Evolutionary conservation across 2,329 filamentous ascomycete genomes (phyloP).

Genomic region (Diaporthe sp.): DNA sequence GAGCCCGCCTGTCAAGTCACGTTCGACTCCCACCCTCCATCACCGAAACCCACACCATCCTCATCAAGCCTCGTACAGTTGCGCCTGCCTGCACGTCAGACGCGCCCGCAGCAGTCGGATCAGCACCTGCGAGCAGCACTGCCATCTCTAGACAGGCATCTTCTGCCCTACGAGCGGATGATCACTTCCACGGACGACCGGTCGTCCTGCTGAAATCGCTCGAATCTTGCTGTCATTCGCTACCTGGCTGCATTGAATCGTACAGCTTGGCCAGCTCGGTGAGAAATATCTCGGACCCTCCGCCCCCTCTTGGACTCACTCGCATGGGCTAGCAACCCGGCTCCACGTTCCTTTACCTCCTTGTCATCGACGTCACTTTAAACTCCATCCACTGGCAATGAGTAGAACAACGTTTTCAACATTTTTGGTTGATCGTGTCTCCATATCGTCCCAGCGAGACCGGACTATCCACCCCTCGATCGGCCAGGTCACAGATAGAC

Average conservation of each 20-base stretch:
- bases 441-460: not conserved
- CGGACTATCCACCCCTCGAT: conserved; percentile 5
- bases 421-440: not conserved
- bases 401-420: not conserved
- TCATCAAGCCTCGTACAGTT: conserved; percentile 40
- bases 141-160: conserved; percentile 25
- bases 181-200: conserved; percentile 24
- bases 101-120: conserved; percentile 15
- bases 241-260: conserved; percentile 6
- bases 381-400: conserved; percentile 2
- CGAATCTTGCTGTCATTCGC: conserved; percentile 9
- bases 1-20: conserved; percentile 33
- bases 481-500: conserved; percentile 8
- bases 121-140: conserved; percentile 3
- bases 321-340: not conserved
- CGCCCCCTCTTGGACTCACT: conserved; percentile 8
- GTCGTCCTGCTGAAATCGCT: conserved; percentile 10
- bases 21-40: conserved; percentile 36
- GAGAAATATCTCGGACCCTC: conserved; percentile 27
- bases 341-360: not conserved
- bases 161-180: conserved; percentile 36
- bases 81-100: conserved; percentile 35
- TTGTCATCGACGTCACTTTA: not conserved
- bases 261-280: conserved; percentile 21
- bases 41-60: conserved; percentile 32